Evolutionary conservation across 163 green algal species (phyloP), one percentile per base, ranked within the genome.

Genomic region (Coccomyxa subellipsoidea): DNA sequence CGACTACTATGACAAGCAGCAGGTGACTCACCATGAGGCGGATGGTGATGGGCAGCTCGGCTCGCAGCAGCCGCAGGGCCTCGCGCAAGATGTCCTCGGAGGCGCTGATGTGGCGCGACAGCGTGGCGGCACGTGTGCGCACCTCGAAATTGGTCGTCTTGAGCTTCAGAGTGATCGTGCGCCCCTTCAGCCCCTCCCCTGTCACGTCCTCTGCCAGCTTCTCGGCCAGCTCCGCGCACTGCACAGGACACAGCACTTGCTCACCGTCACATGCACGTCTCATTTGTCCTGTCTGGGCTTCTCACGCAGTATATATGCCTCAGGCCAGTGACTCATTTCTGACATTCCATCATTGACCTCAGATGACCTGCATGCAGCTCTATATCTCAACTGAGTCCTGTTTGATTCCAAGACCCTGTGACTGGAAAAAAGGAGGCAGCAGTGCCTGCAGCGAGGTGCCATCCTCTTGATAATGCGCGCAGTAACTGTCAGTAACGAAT

Each of bases 81-180:
- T 71, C 83, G 0, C 81, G 82, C 75, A 89, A 78, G 77, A 97
- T 92, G 47, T 94, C 88, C 4, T 85, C 81, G 0, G 78, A 79
- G 1, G 54, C 79, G 72, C 54, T 81, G 27, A 91, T 83, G 80
- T 92, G 84, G 38, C 84, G 78, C 4, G 82, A 59, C 78, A 95
- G 84, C 31, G 89, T 94, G 4, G 84, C 66, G 4, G 90, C 87
- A 2, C 91, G 81, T 0, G 91, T 94, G 38, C 81, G 84, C n/a
- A 94, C 76, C 86, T 95, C 89, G 87, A 98, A 98, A 21, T 59
- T 87, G 9, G 91, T 90, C 2, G 86, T 82, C 87, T 98, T 98
- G 37, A 98, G 86, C 84, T 98, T 98, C 29, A 98, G 90, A 0
- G 93, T 98, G n/a, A 98, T 47, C 8, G 92, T 97, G 18, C 85